phyloP scores from a whole-genome alignment of 2,329 filamentous ascomycete genomes.

The Neopestalotiopsis clavispora region DNA sequence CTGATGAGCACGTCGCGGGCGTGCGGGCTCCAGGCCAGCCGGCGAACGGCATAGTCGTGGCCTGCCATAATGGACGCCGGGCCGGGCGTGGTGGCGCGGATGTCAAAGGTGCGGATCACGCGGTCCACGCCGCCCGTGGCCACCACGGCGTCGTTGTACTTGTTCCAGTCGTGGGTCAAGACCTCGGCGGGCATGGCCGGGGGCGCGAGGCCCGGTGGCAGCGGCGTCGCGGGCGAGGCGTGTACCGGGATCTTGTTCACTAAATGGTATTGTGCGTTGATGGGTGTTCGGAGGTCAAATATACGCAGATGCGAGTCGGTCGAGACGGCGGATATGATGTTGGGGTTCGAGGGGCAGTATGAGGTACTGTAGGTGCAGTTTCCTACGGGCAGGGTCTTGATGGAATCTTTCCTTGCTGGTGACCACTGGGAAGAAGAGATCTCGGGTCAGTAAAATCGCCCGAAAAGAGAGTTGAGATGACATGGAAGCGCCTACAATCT shows the following conservation, averaged over 20 bases:
- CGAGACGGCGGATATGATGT: slow-evolving; percentile 84
- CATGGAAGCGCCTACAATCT: slow-evolving; percentile 63
- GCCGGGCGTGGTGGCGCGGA: slow-evolving; percentile 75
- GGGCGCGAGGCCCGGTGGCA: slow-evolving; percentile 34
- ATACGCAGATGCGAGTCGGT: slow-evolving; percentile 88
- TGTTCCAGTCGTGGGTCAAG: slow-evolving; percentile 98
- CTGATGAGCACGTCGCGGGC: slow-evolving; percentile 85
- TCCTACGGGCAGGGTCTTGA: slow-evolving; percentile 88
- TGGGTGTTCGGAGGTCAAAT: slow-evolving; percentile 88
- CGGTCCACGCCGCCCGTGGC: slow-evolving; percentile 91
- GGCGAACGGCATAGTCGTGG: slow-evolving; percentile 88
- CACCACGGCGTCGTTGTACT: slow-evolving; percentile 84
- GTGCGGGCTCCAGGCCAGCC: slow-evolving; percentile 91
- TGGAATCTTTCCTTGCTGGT: slow-evolving; percentile 73
- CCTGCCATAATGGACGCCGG: slow-evolving; percentile 78
- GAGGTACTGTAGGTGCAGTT: slow-evolving; percentile 93
- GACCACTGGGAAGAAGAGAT: slow-evolving; percentile 67
- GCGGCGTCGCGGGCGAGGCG: slow-evolving; percentile 58
- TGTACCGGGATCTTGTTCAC: slow-evolving; percentile 85
- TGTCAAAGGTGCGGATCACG: slow-evolving; percentile 86
- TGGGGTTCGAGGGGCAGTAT: slow-evolving; percentile 87
- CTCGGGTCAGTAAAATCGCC: too few species aligned
- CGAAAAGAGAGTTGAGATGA: neutral
- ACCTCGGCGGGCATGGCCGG: slow-evolving; percentile 74
- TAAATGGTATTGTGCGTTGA: slow-evolving; percentile 86